Evolutionary conservation across 148 eudicot genomes (phyloP), one percentile per base, ranked within the genome.

Genomic region (Hydrangea macrophylla): DNA sequence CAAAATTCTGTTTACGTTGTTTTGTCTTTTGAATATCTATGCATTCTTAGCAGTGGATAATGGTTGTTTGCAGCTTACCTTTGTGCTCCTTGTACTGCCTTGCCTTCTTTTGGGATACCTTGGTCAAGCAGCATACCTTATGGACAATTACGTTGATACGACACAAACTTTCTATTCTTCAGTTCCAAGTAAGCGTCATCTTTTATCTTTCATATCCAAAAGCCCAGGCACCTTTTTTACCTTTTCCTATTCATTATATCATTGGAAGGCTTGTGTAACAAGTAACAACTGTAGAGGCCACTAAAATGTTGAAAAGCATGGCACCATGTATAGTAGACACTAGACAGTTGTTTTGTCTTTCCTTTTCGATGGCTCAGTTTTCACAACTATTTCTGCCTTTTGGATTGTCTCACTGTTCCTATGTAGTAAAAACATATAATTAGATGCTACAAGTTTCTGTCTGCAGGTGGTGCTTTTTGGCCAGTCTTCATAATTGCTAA

Each of bases 61-160:
- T 75, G 39, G 67, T 64, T 80, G 61, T 78, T 74, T 81, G 80
- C 99, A 94, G 99, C 96, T 94, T 72, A 90, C 96, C 22, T 90
- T 88, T 77, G 77, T 83, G 72, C 85, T 87, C 62, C 90, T 94
- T 74, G 99, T 94, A 57, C 82, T 94, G 30, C 99, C 99, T 45
- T 94, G 99, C 84, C 99, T 94, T 77, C 71, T 94, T 30, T 67
- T 94, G 93, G 99, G 99, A 12, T 94, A 94, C 75, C 81, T 94
- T 68, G 99, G 99, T 68, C 99, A 94, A 81, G 99, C 99, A 70
- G 99, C 99, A 66, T 94, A 90, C 73, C 91, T 94, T 59, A 89
- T 94, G 90, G 82, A 84, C 71, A 94, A 94, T 68, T 83, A 74
- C 40, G 85, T 67, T 27, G 90, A 91, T 74, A 77, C 77, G 26